Percentiles rank a stretch among this genome's conserved stretches.
phyloP scores from a whole-genome alignment of 441 rosid genomes.

The Eruca vesicaria region DNA sequence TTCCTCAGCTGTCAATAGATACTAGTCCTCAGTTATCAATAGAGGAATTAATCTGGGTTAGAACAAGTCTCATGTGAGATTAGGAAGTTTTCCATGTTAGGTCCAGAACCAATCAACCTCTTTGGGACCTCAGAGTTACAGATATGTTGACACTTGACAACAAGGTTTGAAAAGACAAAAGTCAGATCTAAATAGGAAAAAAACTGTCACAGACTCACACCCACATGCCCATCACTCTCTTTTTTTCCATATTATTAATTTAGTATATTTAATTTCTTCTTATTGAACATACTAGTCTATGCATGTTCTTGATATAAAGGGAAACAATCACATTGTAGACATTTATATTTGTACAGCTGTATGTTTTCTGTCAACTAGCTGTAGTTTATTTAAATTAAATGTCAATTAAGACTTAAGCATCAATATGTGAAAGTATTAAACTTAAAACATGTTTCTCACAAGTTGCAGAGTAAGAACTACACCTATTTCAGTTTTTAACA shows the following conservation, averaged over 20 bases:
- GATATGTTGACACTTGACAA: slow-evolving; percentile 34
- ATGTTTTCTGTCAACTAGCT: slow-evolving; percentile 33
- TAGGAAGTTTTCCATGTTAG: slow-evolving; percentile 18
- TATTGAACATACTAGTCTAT: too few species aligned
- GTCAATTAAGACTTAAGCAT: slow-evolving; percentile 1
- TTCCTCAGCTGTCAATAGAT: background rate
- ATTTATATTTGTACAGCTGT: slow-evolving; percentile 23
- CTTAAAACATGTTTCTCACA: background rate
- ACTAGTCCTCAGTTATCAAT: background rate
- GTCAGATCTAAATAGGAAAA: slow-evolving; percentile 29
- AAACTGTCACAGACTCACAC: slow-evolving; percentile 31
- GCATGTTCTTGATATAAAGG: background rate
- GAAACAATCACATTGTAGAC: background rate
- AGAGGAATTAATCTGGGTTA: background rate
- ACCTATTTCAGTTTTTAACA: background rate
- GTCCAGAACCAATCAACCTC: slow-evolving; percentile 11
- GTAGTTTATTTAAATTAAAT: background rate
- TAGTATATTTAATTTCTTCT: background rate
- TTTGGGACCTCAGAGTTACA: slow-evolving; percentile 15
- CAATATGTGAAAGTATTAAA: background rate
- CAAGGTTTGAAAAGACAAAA: slow-evolving; percentile 33
- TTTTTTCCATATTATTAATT: background rate
- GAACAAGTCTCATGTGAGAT: slow-evolving; percentile 26
- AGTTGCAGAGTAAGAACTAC: too few species aligned
- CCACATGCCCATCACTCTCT: slow-evolving; percentile 37